Evolutionary conservation across 139 green algal species (phyloP).

Genomic region (Spirogloea muscicola): DNA sequence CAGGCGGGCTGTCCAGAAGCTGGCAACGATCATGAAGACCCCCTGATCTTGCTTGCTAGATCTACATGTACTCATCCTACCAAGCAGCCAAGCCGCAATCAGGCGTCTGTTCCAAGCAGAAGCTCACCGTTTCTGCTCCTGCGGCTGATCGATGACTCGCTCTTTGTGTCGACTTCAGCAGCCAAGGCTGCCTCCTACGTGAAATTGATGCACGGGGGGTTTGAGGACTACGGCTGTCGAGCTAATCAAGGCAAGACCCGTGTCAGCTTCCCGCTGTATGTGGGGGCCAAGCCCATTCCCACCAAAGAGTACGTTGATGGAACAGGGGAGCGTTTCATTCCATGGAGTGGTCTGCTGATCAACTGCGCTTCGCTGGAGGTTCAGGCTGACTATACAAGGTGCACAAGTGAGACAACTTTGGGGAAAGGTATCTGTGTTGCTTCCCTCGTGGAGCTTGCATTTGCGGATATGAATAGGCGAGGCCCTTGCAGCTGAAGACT

Average conservation of each 20-base stretch:
- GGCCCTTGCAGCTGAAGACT: too few species aligned
- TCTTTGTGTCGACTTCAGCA: conserved; percentile 66
- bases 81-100: too few species aligned
- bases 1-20: too few species aligned
- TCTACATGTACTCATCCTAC: too few species aligned
- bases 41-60: too few species aligned
- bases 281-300: not conserved
- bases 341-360: conserved; percentile 87
- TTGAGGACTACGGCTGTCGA: conserved; percentile 62
- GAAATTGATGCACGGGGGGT: conserved; percentile 54
- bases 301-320: conserved; percentile 31
- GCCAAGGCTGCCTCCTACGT: conserved; percentile 15
- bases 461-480: not conserved
- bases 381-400: conserved; percentile 83
- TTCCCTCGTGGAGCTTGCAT: not conserved
- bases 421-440: not conserved
- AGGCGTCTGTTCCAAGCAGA: too few species aligned
- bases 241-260: conserved; percentile 82
- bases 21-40: too few species aligned
- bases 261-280: conserved; percentile 61
- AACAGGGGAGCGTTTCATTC: conserved; percentile 58
- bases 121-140: too few species aligned
- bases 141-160: conserved; percentile 82
- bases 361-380: conserved; percentile 69
- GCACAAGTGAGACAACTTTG: conserved; percentile 6